These are phyloP conservation scores for Diaporthe australafricana DNA, from an alignment of 2,329 filamentous ascomycete genomes.

Conservation along the genomic window DNA sequence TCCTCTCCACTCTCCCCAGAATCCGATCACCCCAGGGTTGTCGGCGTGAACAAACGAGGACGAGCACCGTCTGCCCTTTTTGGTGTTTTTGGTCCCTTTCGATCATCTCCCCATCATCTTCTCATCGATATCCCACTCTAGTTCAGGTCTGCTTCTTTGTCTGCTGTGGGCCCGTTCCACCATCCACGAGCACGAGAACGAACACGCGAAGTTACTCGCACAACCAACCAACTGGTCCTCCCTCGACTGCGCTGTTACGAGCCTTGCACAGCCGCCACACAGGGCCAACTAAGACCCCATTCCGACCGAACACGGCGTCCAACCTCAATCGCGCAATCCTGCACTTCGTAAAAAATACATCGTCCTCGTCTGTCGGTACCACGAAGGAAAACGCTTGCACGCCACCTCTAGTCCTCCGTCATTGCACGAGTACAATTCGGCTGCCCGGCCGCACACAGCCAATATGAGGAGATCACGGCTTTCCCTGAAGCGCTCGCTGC, in stretches of 20 bases:
- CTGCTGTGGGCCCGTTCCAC: not conserved
- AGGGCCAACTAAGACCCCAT: slow-evolving; percentile 14
- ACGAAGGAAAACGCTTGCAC: no score
- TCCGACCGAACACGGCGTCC: not conserved
- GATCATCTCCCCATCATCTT: not conserved
- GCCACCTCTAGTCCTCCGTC: not conserved
- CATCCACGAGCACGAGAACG: not conserved
- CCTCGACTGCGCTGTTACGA: slow-evolving; percentile 15
- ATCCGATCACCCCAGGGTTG: slow-evolving; percentile 12
- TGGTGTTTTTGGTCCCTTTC: slow-evolving; percentile 17
- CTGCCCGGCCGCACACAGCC: not conserved
- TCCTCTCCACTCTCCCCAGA: slow-evolving; percentile 25
- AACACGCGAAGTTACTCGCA: not conserved
- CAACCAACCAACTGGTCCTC: not conserved
- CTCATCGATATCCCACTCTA: slow-evolving; percentile 11
- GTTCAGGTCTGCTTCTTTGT: slow-evolving; percentile 24
- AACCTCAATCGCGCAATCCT: not conserved
- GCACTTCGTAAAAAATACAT: not conserved
- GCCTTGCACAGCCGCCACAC: slow-evolving; percentile 32
- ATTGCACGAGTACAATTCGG: not conserved
- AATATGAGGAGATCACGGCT: slow-evolving; percentile 45
- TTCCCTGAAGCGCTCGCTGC: slow-evolving; percentile 49
- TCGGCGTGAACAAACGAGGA: slow-evolving; percentile 12
- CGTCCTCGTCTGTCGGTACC: not conserved
- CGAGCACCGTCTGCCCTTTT: slow-evolving; percentile 7